Base-by-base conservation (phyloP, 176 grass and related monocot genomes). In the Musa schizocarpa region DNA sequence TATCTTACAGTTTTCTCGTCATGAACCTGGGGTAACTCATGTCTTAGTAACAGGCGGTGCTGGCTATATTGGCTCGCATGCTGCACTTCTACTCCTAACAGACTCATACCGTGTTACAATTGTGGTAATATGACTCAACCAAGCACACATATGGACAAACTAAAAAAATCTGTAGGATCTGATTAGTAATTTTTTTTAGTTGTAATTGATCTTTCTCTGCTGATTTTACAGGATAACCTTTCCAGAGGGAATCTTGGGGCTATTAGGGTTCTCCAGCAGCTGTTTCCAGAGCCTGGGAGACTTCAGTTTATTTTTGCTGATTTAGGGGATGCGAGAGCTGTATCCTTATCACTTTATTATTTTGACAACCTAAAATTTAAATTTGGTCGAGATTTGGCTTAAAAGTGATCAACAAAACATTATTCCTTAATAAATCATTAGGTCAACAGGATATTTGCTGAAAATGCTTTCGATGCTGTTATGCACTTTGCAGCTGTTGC, bases 241-340 rank as follows among this genome's bases (percentile, higher is more conserved):
- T 99, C 95, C 9, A 94, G 95, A 78, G 95, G 95, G 64, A 99
- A 99, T 69, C 85, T 94, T 84, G 95, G 90, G 70, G 95, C 95
- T 63, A 86, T 99, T 21, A 91, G 67, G 83, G 75, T 83, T 67
- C 90, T 99, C 74, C 95, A 89, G 77, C 76, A 80, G 27, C 52
- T 99, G 52, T 99, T 87, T 71, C 90, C 95, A 69, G 84, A 91
- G 65, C 88, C 84, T 27, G 95, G 95, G 64, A 94, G 84, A 76
- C 88, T 99, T 87, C 95, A 99, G 51, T 99, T 99, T 89, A 94
- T 99, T 69, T 92, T 92, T 82, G 91, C 86, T 83, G 95, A 99
- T 84, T 89, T 99, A 81, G 95, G 95, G n/a, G 86, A 99, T 80
- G 72, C 95, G 19, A 92, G 87, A 89, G 76, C 77, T 79, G 95